These are phyloP conservation scores for Lactarius evosmus DNA, from an alignment of 768 basidiomycete species.

Conservation along the genomic window DNA sequence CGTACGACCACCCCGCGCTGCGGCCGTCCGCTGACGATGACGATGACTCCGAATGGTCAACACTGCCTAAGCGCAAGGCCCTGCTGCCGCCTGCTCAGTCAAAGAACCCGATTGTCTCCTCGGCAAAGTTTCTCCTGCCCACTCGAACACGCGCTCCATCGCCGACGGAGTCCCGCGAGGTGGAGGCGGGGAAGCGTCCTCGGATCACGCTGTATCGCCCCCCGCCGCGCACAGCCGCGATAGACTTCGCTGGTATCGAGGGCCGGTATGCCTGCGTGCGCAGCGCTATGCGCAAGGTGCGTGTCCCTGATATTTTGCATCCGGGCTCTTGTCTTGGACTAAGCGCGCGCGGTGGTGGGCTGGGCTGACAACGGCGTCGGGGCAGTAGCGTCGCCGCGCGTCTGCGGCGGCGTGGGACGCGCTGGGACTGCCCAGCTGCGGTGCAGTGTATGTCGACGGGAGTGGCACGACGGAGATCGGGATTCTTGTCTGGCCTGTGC, in stretches of 20 bases:
- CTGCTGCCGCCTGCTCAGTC: background rate
- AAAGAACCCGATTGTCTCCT: constrained; percentile 1
- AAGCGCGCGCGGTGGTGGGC: background rate
- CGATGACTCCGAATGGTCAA: constrained; percentile 20
- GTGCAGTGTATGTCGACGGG: constrained; percentile 30
- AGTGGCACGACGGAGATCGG: constrained; percentile 6
- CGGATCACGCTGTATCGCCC: constrained; percentile 21
- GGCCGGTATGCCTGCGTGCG: constrained; percentile 17
- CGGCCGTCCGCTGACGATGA: constrained; percentile 4
- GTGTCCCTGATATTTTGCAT: background rate
- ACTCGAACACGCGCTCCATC: background rate
- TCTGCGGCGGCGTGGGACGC: constrained; percentile 30
- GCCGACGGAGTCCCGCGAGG: background rate
- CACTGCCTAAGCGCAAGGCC: constrained; percentile 15
- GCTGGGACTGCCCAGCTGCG: constrained; percentile 33
- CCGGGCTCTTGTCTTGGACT: background rate
- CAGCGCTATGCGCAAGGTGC: constrained; percentile 20
- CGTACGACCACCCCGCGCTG: constrained; percentile 18
- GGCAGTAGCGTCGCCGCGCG: constrained; percentile 35
- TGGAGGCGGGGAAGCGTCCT: constrained; percentile 8
- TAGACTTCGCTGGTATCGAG: constrained; percentile 14
- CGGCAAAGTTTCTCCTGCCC: constrained; percentile 23
- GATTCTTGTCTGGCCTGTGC: constrained; percentile 13
- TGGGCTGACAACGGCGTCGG: constrained; percentile 8
- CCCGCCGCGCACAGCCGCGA: constrained; percentile 15